Base-by-base conservation (phyloP, 2,329 filamentous ascomycete species). In the Fusarium armeniacum region DNA sequence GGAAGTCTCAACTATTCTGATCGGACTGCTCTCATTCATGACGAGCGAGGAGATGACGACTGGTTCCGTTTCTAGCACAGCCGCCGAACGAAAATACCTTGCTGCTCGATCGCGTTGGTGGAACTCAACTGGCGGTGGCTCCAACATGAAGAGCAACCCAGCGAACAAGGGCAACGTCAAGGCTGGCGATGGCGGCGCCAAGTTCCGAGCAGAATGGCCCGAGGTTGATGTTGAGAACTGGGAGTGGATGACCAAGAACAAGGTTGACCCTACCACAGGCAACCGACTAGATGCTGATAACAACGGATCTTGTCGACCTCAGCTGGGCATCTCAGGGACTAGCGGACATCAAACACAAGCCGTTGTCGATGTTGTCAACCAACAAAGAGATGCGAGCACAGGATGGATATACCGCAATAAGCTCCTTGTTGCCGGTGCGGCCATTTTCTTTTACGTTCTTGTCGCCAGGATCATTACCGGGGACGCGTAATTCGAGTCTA, bases 11-110 rank as follows among this genome's bases (percentile, higher is more conserved):
- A 99, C 96, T 1, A 99, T 99, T 70, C 84, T 99, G 18, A 97
- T 97, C 58, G 96, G 96, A 12, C 87, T 99, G 30, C 84, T 98
- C 67, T 97, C 92, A 40, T 99, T 99, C 81, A 99, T 99, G 96
- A 98, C 95, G 4, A 93, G 93, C 71, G 95, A 99, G 77, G 96
- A 99, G 83, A 98, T 98, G 92, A 99, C 96, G 0, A 98, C 96
- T 0, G 96, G 96, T 3, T 94, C 91, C 32, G 89, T 99, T 32
- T 90, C 91, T 8, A 93, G 90, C 20, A 91, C 89, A 0, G 88
- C 93, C 51, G 84, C 87, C 5, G 94, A 98, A 83, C 89, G 95
- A 65, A 91, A 89, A 78, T 87, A 91, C 74, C 89, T 94, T 51
- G 94, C 96, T 0, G 85, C 87, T 26, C 87, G 92, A 67, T 93